Percentiles rank a stretch among this genome's conserved stretches.
phyloP scores from a whole-genome alignment of 768 basidiomycete genomes.

The Termitomyces eurrhizus region DNA sequence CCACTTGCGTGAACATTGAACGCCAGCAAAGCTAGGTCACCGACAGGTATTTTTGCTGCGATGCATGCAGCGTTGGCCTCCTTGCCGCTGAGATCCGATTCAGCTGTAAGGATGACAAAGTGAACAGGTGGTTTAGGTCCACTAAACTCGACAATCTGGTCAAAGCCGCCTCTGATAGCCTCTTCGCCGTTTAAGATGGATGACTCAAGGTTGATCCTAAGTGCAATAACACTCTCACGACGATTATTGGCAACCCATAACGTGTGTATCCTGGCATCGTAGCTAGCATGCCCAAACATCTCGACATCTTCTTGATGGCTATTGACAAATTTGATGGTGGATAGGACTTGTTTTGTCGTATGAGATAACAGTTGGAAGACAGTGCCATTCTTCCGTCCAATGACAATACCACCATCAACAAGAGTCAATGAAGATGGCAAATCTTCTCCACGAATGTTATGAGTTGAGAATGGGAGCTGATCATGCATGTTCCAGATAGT shows the following conservation, averaged over 20 bases:
- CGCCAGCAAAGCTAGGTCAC: conserved; percentile 77
- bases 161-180: conserved; percentile 60
- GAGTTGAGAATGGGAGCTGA: conserved; percentile 68
- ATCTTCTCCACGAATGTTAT: conserved; percentile 77
- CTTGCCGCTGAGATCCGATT: conserved; percentile 77
- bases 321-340: conserved; percentile 77
- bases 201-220: conserved; percentile 69
- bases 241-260: conserved; percentile 87
- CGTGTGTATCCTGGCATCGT: conserved; percentile 81
- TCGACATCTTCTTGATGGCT: conserved; percentile 68
- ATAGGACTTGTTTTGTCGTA: conserved; percentile 67
- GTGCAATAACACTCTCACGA: conserved; percentile 78
- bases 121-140: conserved; percentile 86
- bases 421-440: conserved; percentile 80
- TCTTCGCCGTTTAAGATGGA: conserved; percentile 60
- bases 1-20: conserved; percentile 90
- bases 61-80: conserved; percentile 83
- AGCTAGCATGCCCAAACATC: conserved; percentile 87
- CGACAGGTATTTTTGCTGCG: conserved; percentile 72
- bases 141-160: conserved; percentile 79
- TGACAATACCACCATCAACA: conserved; percentile 80
- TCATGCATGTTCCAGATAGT: conserved; percentile 83
- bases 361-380: conserved; percentile 80
- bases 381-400: conserved; percentile 83
- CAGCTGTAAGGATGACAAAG: conserved; percentile 83